Evolutionary conservation across 306 rosid species (phyloP), one percentile per base, ranked within the genome.

Genomic region (Cicer judaicum): DNA sequence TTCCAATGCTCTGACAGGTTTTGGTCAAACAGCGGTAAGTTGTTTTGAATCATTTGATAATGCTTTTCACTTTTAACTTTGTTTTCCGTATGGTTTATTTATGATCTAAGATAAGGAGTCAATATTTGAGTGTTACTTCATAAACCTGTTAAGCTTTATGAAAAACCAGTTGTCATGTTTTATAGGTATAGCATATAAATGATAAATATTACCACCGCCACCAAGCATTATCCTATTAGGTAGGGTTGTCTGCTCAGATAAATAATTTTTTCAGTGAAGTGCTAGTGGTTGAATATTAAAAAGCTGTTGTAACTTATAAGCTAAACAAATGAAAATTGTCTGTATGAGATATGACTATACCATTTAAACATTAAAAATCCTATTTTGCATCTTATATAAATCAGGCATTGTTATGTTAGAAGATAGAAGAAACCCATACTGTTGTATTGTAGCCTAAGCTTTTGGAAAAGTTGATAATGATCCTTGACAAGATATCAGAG

Each of bases 1-100:
- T 55, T 86, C 92, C 7, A 84, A 86, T 79, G 88, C 78, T 75
- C 75, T 69, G 57, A 34, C 81, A 39, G 84, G 82, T 70, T 90
- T 84, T 78, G 83, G 77, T 82, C 97, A 86, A 85, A 71, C 89
- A 62, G 7, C 85, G 79, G 97, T 90, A 82, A 79, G 93, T 87
- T 41, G 21, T 11, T 78, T 38, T 6, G 53, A 29, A 29, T 29
- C 7, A 12, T 74, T 54, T 62, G 46, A 55, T 75, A 38, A 55
- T 75, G 56, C 68, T 75, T 40, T 66, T 76, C 52, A 14, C 40
- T 54, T 64, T 38, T 19, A 39, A 39, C 41, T 2, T 21, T 21
- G 13, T 50, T 72, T 75, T 60, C 14, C 14, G 5, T 67, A 41
- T 6, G 10, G 69, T 60, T 50, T 65, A 19, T 36, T 54, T 57